phyloP scores from a whole-genome alignment of 495 filamentous ascomycete genomes.

The Penicillium riverlandense region DNA sequence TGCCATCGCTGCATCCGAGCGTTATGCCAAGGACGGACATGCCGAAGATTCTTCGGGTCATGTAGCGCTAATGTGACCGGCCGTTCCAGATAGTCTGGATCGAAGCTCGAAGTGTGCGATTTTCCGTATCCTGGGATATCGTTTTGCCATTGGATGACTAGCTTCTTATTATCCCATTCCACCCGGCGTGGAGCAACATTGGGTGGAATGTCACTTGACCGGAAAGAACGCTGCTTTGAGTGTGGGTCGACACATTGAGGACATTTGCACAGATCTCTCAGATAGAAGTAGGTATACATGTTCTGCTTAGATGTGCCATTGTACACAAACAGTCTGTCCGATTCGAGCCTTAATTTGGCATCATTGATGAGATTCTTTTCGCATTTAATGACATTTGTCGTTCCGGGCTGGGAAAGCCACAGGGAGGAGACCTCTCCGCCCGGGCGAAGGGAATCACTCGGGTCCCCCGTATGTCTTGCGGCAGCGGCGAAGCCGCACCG shows the following conservation, averaged over 20 bases:
- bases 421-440: too few species aligned
- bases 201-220: conserved; percentile 61
- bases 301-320: too few species aligned
- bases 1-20: conserved; percentile 14
- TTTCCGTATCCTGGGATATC: conserved; percentile 43
- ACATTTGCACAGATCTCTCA: conserved; percentile 76
- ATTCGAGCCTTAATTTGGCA: too few species aligned
- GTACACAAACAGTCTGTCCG: too few species aligned
- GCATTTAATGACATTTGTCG: too few species aligned
- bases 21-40: conserved; percentile 6
- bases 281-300: conserved; percentile 33
- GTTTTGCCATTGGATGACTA: conserved; percentile 55
- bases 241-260: conserved; percentile 63
- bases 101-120: conserved; percentile 44
- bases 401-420: too few species aligned
- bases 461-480: too few species aligned
- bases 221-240: conserved; percentile 77
- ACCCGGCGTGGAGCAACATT: conserved; percentile 34
- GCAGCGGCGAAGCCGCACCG: conserved; percentile 6
- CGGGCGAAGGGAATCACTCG: too few species aligned
- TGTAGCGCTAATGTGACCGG: neutral
- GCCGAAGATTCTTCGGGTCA: too few species aligned
- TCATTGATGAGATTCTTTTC: too few species aligned
- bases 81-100: conserved; percentile 17
- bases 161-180: conserved; percentile 26